Base-by-base conservation (phyloP, 2,329 filamentous ascomycete genomes). In the Acephala macrosclerotiorum region DNA sequence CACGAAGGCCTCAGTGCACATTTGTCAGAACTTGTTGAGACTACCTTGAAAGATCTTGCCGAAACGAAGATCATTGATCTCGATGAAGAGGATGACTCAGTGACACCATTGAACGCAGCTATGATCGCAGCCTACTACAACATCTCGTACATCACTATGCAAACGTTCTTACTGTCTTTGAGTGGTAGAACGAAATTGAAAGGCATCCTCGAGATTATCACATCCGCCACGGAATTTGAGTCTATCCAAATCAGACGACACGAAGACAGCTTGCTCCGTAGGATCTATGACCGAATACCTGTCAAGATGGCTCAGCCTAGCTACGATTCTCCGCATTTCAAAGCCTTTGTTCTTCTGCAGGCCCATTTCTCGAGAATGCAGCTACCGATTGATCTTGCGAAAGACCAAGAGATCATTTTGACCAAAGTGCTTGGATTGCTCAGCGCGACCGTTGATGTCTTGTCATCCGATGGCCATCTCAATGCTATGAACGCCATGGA, bases 71-170 rank as follows among this genome's bases (percentile, higher is more conserved):
- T 99, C 70, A 94, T 99, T 71, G 94, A 98, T 73, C 87, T 97
- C 58, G 95, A 98, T 70, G 94, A 97, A 75, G 94, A 96, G 58
- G 95, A 98, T 76, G 95, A 97, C 73, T 90, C 89, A 0, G 90
- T 98, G 53, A 87, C 91, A 20, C 94, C 96, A 16, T 87, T 97
- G 74, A 98, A 99, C 78, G 92, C 95, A 2, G 96, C 96, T 71
- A 97, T 97, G 92, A 98, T 99, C 75, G 94, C 93, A 11, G 94
- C 96, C 1, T 98, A 99, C 84, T 99, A 99, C 85, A 98, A 97
- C 80, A 97, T 99, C 75, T 97, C 95, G 6, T 98, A 97, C 81
- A 92, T 97, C 78, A 99, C 96, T 2, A 99, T 99, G 94, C 95
- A 99, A 81, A 99, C 96, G 0, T 95, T 99, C 84, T 84, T 99